A percentile compares a stretch with the other conserved stretches of the same genome.
Conservation (phyloP, 768 basidiomycete species). For the Phanerochaete sordida region DNA sequence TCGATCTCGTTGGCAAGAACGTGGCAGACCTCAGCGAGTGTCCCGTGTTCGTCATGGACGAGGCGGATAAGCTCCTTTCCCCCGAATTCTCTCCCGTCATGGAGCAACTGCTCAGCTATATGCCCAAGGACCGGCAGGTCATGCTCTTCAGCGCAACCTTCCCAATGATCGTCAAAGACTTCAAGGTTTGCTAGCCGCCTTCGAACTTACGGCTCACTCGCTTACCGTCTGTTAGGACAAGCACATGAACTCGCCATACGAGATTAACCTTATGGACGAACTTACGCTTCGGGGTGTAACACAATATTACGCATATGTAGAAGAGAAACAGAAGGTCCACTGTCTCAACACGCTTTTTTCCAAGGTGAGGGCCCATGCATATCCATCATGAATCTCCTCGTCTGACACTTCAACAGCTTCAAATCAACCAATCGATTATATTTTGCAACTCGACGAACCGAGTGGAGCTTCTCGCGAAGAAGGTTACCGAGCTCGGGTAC, state of each 20-base stretch:
- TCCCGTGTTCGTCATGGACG: conserved; percentile 98
- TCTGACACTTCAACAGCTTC: conserved; percentile 53
- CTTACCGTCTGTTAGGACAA: conserved; percentile 59
- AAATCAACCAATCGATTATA: conserved; percentile 99
- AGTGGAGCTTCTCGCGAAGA: conserved; percentile 98
- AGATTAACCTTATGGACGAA: conserved; percentile 99
- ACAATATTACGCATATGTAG: conserved; percentile 99
- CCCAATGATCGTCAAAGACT: conserved; percentile 98
- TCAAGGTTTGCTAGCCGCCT: conserved; percentile 87
- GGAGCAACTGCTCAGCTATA: conserved; percentile 87
- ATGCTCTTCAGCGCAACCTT: conserved; percentile 99
- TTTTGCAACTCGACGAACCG: conserved; percentile 99
- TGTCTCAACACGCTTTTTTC: conserved; percentile 99
- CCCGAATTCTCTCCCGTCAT: conserved; percentile 98
- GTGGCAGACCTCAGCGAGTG: conserved; percentile 95
- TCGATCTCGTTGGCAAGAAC: conserved; percentile 89
- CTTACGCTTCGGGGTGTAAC: conserved; percentile 97
- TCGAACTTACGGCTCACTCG: neutral
- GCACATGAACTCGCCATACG: conserved; percentile 93
- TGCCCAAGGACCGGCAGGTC: conserved; percentile 86
- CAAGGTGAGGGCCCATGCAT: conserved; percentile 55
- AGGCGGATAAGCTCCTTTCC: conserved; percentile 96
- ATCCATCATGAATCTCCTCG: neutral
- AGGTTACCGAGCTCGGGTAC: conserved; percentile 98
- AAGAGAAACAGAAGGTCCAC: conserved; percentile 99